A percentile compares a stretch with the other conserved stretches of the same genome.
phyloP scores from a whole-genome alignment of 2,329 filamentous ascomycete species.

The Plenodomus lindquistii region DNA sequence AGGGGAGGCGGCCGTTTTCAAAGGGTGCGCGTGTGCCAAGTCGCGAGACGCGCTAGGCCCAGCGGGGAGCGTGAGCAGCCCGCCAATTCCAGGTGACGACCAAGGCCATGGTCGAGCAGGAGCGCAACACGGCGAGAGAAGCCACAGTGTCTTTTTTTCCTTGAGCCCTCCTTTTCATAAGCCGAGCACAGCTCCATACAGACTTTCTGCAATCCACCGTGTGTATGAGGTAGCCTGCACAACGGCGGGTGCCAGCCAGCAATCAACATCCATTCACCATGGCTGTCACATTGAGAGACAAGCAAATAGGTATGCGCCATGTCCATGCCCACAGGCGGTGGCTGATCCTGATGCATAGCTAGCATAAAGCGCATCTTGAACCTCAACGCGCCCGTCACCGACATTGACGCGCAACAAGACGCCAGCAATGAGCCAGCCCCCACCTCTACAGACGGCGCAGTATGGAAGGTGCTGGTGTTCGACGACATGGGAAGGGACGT shows the following conservation, averaged over 20 bases:
- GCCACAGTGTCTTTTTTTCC: slow-evolving; percentile 21
- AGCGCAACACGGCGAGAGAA: not conserved
- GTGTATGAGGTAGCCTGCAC: slow-evolving; percentile 33
- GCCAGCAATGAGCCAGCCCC: slow-evolving; percentile 10
- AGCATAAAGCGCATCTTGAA: slow-evolving; percentile 96
- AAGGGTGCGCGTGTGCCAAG: slow-evolving; percentile 24
- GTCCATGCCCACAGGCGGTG: not conserved
- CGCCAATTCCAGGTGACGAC: slow-evolving; percentile 5
- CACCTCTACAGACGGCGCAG: slow-evolving; percentile 18
- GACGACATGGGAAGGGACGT: slow-evolving; percentile 91
- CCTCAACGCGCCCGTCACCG: slow-evolving; percentile 72
- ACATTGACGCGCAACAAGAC: slow-evolving; percentile 67
- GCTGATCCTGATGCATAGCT: slow-evolving; percentile 54
- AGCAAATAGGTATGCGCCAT: slow-evolving; percentile 58
- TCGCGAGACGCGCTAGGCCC: slow-evolving; percentile 22
- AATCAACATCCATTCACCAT: slow-evolving; percentile 23
- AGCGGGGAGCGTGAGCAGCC: slow-evolving; percentile 14
- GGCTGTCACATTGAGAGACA: slow-evolving; percentile 61
- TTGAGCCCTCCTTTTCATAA: too few relatives aligned
- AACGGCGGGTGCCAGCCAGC: slow-evolving; percentile 23
- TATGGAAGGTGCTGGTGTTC: slow-evolving; percentile 75
- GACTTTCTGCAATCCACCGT: not conserved
- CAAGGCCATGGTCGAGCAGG: not conserved
- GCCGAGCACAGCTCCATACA: not conserved
- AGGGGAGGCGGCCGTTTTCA: slow-evolving; percentile 27